Evolutionary conservation across 2,329 filamentous ascomycete genomes (phyloP), one percentile per base, ranked within the genome.

Genomic region (Xylariaceae sp.): DNA sequence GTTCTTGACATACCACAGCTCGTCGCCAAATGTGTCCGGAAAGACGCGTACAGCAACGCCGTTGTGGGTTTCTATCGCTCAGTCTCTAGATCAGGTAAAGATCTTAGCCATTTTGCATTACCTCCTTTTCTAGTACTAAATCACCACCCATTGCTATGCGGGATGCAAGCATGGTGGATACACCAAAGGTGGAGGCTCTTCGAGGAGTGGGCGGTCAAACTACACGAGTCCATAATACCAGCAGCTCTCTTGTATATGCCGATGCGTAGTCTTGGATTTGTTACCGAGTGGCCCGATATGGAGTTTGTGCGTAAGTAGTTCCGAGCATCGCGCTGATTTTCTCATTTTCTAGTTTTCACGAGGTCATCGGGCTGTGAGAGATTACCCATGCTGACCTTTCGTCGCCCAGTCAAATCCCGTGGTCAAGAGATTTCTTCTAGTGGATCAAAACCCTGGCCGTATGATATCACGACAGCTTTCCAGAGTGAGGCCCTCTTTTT

Each of bases 101-200:
- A n/a, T n/a, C n/a, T n/a, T n/a, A n/a, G n/a, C n/a, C n/a, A n/a
- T n/a, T n/a, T n/a, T n/a, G n/a, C n/a, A n/a, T n/a, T 20, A 10
- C 27, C 3, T 35, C 20, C 24, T 24, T 13, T 42, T 39, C n/a
- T n/a, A n/a, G n/a, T 46, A 27, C 35, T 43, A 4, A 21, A 24
- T 15, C 3, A 13, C 3, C 24, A 47, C 18, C 32, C 40, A 9
- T 11, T 43, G 11, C 11, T 57, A 11, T 47, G 41, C n/a, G 50
- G 55, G 21, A 54, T 53, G 45, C 50, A 57, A 15, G 26, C 23
- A n/a, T 57, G 36, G 45, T 47, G 36, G 36, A 9, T 53, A 9
- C 44, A 54, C 29, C 41, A 50, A 4, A 13, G 18, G 10, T 44
- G 36, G 20, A 33, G 37, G 10, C 1, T 3, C 9, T 44, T 47